Evolutionary conservation across 202 grass and related monocot genomes (phyloP), one percentile per base, ranked within the genome.

Genomic region (Cymbopogon flexuosus): DNA sequence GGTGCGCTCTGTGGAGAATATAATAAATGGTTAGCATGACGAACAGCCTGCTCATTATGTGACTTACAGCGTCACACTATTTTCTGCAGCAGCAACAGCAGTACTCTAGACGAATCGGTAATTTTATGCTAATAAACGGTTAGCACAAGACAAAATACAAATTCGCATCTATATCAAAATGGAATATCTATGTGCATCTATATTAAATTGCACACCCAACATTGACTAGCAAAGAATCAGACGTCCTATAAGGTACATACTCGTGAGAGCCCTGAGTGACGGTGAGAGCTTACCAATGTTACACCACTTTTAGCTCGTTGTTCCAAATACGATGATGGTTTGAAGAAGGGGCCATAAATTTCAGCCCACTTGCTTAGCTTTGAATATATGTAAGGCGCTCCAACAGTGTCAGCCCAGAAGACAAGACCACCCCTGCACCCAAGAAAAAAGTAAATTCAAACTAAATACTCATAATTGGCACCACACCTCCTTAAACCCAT

Each of bases 361-460:
- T 91, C 84, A 68, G 84, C 67, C 95, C 92, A 95, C 54, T 95
- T 90, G 66, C 78, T 72, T 70, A 98, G 95, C 70, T 83, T 95
- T 15, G 84, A 89, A 73, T 91, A 37, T 80, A 98, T 98, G 61
- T 93, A 93, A 67, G 79, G 64, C 42, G 90, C 90, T 79, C 95
- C 90, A 79, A 98, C 45, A 60, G 90, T 89, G 70, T 98, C 95
- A 54, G 92, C 95, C 95, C 92, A 98, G 83, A 93, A 98, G 54
- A 98, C 62, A 82, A 98, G 87, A 46, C 95, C 95, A 60, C 95
- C 95, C 88, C 95, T 98, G 81, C 16, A 10, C 6, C 7, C 37
- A 52, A n/a, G n/a, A 49, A 52, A 52, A 7, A 1, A 0, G 19
- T 22, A 58, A 68, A 79, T 73, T 86, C 78, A 40, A 79, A 74